Percentiles rank a stretch among this genome's conserved stretches.
These are phyloP conservation scores for Hippophae tibetana DNA, from an alignment of 306 rosid species.

Conservation along the genomic window DNA sequence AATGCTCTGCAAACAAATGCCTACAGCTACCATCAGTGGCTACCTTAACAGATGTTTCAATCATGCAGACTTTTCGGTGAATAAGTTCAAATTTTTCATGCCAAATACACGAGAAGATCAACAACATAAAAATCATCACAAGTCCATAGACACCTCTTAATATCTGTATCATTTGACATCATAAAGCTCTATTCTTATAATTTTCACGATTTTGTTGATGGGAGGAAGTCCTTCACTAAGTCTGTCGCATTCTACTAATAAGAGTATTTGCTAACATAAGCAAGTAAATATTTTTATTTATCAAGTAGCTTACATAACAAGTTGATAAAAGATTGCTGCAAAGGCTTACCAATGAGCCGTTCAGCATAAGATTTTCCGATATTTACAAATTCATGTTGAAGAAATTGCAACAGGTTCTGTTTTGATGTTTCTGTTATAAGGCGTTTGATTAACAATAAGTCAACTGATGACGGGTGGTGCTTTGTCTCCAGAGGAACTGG, in stretches of 20 bases:
- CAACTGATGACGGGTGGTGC: conserved; percentile 92
- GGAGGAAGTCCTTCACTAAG: neutral
- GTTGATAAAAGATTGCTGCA: conserved; percentile 1
- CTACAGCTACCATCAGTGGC: neutral
- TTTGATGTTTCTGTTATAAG: conserved; percentile 77
- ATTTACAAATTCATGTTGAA: conserved; percentile 89
- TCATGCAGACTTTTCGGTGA: neutral
- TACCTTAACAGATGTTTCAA: neutral
- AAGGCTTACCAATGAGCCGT: conserved; percentile 65
- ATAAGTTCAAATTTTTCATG: neutral
- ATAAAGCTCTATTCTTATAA: neutral
- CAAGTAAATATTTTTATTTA: too few relatives aligned
- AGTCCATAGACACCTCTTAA: neutral
- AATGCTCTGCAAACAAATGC: neutral
- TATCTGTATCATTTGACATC: neutral
- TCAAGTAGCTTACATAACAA: neutral
- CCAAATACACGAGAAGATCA: neutral
- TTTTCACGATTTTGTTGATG: neutral
- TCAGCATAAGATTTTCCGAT: conserved; percentile 81
- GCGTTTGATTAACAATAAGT: conserved; percentile 78
- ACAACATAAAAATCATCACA: neutral
- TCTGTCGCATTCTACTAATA: too few relatives aligned
- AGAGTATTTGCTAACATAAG: too few relatives aligned
- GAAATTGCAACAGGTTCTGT: conserved; percentile 80
- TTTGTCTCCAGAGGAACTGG: conserved; percentile 88